Base-by-base conservation (phyloP, 345 rosid genomes). In the Aethionema arabicum region DNA sequence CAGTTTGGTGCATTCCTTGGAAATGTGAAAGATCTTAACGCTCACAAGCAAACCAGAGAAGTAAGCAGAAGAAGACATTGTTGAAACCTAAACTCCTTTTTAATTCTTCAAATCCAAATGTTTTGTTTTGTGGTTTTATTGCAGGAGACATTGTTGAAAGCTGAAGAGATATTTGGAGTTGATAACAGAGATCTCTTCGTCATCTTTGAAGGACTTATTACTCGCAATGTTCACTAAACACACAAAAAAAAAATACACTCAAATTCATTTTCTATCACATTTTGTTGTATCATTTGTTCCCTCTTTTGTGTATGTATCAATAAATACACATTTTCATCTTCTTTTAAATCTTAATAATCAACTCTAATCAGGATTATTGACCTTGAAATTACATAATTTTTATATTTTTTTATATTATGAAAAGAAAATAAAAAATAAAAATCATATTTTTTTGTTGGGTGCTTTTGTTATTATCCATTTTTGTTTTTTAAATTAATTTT, bases 1-100 rank as follows among this genome's bases (percentile, higher is more conserved):
- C 97, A 89, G 64, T 92, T 92, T 72, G 89, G 91, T 74, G 86
- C 91, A 29, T 92, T 92, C 74, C 76, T 92, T 58, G 91, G 88
- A 3, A 92, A 92, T 66, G 96, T 92, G 0, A 92, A 92, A 86
- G 98, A 92, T 68, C 73, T 92, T 74, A 92, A 92, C 67, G 78
- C 97, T 14, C 97, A 84, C 75, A 92, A 84, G 74, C 96, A 84
- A 80, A 81, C 91, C 7, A 87, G 74, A 84, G 98, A 92, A 55
- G 98, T 92, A 68, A 9, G 27, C 13, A 5, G 59, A 52, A 5
- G 37, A 0, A 54, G 53, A 50, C 13, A 61, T 59, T 11, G 14
- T 32, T 13, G 48, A 9, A 56, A 36, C 43, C 4, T 8, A 5
- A 5, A 21, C 7, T 56, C 55, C 11, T 46, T 8, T n/a, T 10